Evolutionary conservation across 2,329 filamentous ascomycete species (phyloP), one percentile per base, ranked within the genome.

Genomic region (Fusarium buharicum): DNA sequence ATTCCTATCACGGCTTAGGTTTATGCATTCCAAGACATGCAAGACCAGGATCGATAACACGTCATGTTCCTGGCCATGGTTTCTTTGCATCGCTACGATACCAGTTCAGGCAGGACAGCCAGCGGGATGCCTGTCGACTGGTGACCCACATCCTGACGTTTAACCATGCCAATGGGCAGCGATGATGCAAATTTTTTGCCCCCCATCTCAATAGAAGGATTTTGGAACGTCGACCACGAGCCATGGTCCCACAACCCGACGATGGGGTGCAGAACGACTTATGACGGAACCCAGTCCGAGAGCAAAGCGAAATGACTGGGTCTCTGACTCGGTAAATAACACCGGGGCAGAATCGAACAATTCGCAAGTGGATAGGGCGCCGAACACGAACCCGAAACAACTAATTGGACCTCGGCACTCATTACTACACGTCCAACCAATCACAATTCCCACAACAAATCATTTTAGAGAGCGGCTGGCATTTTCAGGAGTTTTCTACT

Each of bases 1-100:
- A 78, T 85, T 56, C 73, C 82, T 14, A 53, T 73, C 48, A 67
- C 51, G 44, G 64, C 48, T 62, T 77, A 38, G 68, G 40, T 17
- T 31, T 17, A n/a, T 18, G 16, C 43, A 28, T 41, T 47, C 37
- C 34, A 49, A 31, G 40, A 10, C 36, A 43, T 59, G 54, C 45
- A 50, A 50, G 17, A 40, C 39, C n/a, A 20, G 41, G 33, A 49
- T 43, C 24, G 34, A 37, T 64, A 60, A 66, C 66, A 69, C 68
- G 68, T 67, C 66, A 69, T 67, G 64, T 70, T 54, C 68, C 59
- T 70, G 62, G 53, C 43, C 59, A 59, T 54, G 66, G 62, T 67
- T 67, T 48, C 60, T 70, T 70, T 70, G 68, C 59, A 51, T 50
- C 38, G 44, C 58, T 65, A 52, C 57, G 53, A 45, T 39, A 28